Percentiles rank a stretch among this genome's conserved stretches.
phyloP scores from a whole-genome alignment of 139 green algal genomes.

The Coelastrella sp. region DNA sequence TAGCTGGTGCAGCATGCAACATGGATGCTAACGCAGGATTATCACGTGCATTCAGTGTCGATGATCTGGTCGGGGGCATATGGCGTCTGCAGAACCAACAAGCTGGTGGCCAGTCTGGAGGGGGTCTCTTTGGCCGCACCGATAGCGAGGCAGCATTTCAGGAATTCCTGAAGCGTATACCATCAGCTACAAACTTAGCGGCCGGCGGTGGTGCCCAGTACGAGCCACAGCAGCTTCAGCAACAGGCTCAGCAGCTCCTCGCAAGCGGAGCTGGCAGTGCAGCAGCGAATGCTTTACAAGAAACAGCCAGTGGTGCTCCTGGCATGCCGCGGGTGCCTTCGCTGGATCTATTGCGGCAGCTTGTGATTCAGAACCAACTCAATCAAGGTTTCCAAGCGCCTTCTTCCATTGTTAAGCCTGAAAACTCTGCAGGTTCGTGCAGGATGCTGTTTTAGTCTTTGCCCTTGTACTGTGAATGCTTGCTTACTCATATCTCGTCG shows the following conservation, averaged over 20 bases:
- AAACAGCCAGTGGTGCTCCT: neutral
- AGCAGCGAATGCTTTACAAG: slow-evolving; percentile 26
- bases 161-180: slow-evolving; percentile 85
- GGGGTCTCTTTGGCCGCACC: slow-evolving; percentile 61
- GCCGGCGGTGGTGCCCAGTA: slow-evolving; percentile 13
- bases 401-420: neutral
- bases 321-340: slow-evolving; percentile 76
- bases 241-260: slow-evolving; percentile 49
- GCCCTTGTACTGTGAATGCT: no score
- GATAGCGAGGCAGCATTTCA: slow-evolving; percentile 73
- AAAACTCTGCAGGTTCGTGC: neutral
- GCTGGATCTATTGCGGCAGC: slow-evolving; percentile 73
- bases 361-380: slow-evolving; percentile 59
- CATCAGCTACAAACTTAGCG: slow-evolving; percentile 71
- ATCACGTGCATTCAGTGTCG: slow-evolving; percentile 53
- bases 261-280: slow-evolving; percentile 36
- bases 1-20: neutral
- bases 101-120: slow-evolving; percentile 44
- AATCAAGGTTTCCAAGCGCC: slow-evolving; percentile 33
- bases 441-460: no score
- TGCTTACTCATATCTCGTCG: no score
- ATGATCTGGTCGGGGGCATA: slow-evolving; percentile 69
- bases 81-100: slow-evolving; percentile 46
- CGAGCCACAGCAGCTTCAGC: slow-evolving; percentile 44
- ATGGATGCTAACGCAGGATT: slow-evolving; percentile 51